Conservation (phyloP, 768 basidiomycete genomes). For the Ephemerocybe angulata region DNA sequence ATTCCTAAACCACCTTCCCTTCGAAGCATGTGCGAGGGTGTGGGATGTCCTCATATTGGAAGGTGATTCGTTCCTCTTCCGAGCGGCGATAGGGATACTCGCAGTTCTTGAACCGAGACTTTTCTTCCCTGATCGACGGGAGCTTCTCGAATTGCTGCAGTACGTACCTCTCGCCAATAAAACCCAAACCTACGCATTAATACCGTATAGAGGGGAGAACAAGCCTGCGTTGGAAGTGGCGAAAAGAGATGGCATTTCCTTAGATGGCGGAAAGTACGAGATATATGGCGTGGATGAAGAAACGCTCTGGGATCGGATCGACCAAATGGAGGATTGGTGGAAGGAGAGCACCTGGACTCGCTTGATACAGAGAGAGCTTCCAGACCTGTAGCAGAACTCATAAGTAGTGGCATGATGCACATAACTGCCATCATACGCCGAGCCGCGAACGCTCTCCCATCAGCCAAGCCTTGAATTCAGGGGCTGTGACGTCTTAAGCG, state of each 20-base stretch:
- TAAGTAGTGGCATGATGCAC: background rate
- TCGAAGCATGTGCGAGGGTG: constrained; percentile 83
- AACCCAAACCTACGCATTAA: constrained; percentile 4
- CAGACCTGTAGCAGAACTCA: constrained; percentile 49
- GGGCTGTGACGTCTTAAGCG: background rate
- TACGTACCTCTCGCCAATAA: constrained; percentile 29
- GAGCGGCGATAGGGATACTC: constrained; percentile 77
- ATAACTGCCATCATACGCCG: too few species aligned
- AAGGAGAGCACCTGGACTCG: constrained; percentile 86
- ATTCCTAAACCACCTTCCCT: constrained; percentile 83
- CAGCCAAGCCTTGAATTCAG: background rate
- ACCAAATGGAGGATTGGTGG: constrained; percentile 89
- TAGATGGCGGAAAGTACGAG: constrained; percentile 76
- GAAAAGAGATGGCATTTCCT: constrained; percentile 56
- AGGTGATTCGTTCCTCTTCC: constrained; percentile 87
- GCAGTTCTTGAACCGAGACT: constrained; percentile 80
- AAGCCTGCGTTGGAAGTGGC: constrained; percentile 82
- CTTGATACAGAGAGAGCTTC: constrained; percentile 77
- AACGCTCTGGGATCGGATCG: constrained; percentile 77
- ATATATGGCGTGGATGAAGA: constrained; percentile 87
- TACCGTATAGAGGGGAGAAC: constrained; percentile 64
- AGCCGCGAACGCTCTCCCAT: background rate
- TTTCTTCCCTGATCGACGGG: constrained; percentile 82
- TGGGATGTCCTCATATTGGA: constrained; percentile 89
- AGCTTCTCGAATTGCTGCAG: constrained; percentile 76